Base-by-base conservation (phyloP, 495 filamentous ascomycete species). In the Penicillium flavigenum region DNA sequence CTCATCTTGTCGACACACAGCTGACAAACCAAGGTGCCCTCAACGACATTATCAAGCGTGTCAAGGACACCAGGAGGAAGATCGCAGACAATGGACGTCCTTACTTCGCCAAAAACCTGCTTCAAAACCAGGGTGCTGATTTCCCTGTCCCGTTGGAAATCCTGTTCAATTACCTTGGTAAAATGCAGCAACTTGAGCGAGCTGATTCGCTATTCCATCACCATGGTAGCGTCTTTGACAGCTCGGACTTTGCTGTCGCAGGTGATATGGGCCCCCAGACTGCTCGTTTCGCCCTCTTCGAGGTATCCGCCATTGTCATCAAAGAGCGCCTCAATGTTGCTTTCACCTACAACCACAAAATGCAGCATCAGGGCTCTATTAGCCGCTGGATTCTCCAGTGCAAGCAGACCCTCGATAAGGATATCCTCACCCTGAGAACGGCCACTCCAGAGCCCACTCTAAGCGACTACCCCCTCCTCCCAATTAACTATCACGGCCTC, bases 131-230 rank as follows among this genome's bases (percentile, higher is more conserved):
- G 6, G 76, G 74, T 44, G 56, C 74, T 26, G 69, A 70, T 11
- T 81, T 82, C 32, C 63, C 69, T 22, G 79, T 80, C 64, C 86
- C 86, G 1, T 71, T 89, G 45, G 88, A 91, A 71, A 80, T 90
- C 32, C 74, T 86, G 4, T 87, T 90, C 67, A 88, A 86, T 59
- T 89, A 89, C 61, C 77, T 84, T 29, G 87, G 85, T 3, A 73
- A 77, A 11, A 69, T 82, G 36, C 84, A 86, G 54, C 80, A 84
- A 48, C 67, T 86, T 4, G 83, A 86, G 64, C 75, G 80, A 2
- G 71, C 77, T 10, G 81, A 86, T 38, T 79, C 83, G 0, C 67
- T 88, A 4, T 78, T 89, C 66, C 79, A 83, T 44, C 79, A 80
- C 55, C 79, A 81, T 19, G 85, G 87, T 39, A 80, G 83, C 41